A percentile compares a stretch with the other conserved stretches of the same genome.
Evolutionary conservation across 257 asterid genomes (phyloP).

Genomic region (Solanum peruvianum): DNA sequence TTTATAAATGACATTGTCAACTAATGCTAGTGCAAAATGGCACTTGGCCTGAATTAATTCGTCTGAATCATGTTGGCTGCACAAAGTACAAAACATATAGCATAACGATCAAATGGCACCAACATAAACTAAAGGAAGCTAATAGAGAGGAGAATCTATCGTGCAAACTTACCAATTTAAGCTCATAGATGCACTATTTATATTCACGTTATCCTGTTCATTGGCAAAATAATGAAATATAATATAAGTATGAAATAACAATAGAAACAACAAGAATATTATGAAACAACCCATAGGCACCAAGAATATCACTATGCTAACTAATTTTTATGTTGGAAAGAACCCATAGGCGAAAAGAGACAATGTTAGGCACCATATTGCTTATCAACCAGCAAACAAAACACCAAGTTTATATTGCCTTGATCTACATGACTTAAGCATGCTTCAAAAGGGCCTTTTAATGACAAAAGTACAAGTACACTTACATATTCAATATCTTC

Average conservation of each 20-base stretch:
- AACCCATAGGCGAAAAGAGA: not conserved
- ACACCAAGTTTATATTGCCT: not conserved
- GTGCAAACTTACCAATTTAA: not conserved
- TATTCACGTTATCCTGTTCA: not conserved
- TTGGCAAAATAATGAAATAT: not conserved
- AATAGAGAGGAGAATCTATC: not conserved
- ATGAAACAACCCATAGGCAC: not conserved
- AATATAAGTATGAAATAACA: not conserved
- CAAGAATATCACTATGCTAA: not conserved
- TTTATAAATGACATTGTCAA: constrained; percentile 34
- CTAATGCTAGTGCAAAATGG: constrained; percentile 38
- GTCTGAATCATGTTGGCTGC: constrained; percentile 3
- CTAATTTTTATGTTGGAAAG: not conserved
- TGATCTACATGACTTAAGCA: not conserved
- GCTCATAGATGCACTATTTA: not conserved
- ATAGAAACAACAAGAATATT: not conserved
- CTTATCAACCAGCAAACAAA: not conserved
- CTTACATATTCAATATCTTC: not conserved
- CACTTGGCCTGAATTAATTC: constrained; percentile 28
- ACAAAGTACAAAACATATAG: not conserved
- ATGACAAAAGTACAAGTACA: not conserved
- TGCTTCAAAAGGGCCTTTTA: not conserved
- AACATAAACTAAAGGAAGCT: not conserved
- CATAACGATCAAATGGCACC: not conserved
- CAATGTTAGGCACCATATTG: not conserved